Base-by-base conservation (phyloP, 2,329 filamentous ascomycete genomes). In the Aureobasidium sp. region DNA sequence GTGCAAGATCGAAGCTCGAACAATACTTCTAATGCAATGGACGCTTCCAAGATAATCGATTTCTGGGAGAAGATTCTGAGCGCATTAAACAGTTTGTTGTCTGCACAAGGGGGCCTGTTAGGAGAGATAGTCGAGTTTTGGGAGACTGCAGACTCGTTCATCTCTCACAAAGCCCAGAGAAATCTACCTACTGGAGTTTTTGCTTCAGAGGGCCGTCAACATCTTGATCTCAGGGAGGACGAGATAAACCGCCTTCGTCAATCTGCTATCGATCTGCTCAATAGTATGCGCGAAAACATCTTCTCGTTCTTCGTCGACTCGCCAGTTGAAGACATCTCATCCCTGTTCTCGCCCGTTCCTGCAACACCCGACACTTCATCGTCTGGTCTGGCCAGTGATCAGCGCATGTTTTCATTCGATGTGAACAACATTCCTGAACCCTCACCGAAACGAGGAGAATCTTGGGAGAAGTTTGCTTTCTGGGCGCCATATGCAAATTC, bases 401-500 rank as follows among this genome's bases (percentile, higher is more conserved):
- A 88, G 49, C 84, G 89, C 1, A 67, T 64, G 31, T 93, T 96
- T 74, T 88, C 86, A 61, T 85, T 96, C 63, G 91, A 96, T 70
- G 80, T 85, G 0, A 88, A 83, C 70, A 91, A 89, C 65, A 78
- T 90, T 2, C 92, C 91, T 1, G 86, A 87, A 1, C 90, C 89
- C 0, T 90, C 91, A 0, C 89, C 75, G 5, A 73, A 82, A 67
- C 84, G 83, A 48, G 93, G 92, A 6, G 91, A 96, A 68, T 78
- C 87, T 0, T 97, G 91, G 91, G 94, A 97, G 88, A 93, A 76
- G 85, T 94, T 76, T 73, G 93, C 92, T 0, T 99, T 97, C 74
- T 97, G 93, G 92, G 92, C 93, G 4, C 94, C 93, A 0, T 88
- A 89, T 76, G 89, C 91, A 1, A 97, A 97, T 70, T 92, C 92